Evolutionary conservation across 331 rosid genomes (phyloP), one percentile per base, ranked within the genome.

Genomic region (Dryas integrifolia): DNA sequence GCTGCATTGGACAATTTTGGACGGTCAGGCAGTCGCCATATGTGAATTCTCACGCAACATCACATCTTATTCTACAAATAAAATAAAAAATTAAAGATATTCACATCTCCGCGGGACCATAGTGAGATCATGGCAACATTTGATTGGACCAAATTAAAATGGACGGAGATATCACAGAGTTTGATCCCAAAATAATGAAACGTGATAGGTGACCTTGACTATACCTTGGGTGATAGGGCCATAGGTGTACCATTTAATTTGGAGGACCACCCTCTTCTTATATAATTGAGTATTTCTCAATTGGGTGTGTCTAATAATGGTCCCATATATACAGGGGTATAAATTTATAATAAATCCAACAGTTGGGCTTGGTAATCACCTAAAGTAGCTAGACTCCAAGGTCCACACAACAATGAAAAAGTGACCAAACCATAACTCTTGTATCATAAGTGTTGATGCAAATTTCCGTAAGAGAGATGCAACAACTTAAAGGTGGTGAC

Each of bases 281-380:
- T n/a, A 40, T 41, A n/a, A 39, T 49, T 47, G 3, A 30, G 5
- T 63, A 10, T 43, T 47, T 56, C 3, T 18, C 3, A 4, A 2
- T 56, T 9, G 35, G 35, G 13, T 52, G 38, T 53, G 15, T 53
- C 11, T 57, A n/a, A 4, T 16, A 45, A 41, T 65, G 81, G 79
- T 72, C 83, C 85, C 63, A 13, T 15, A 38, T 8, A 9, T 35
- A 18, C 10, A 3, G 12, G 15, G 38, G 24, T 21, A 21, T 21
- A 21, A 21, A 21, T 21, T 21, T 57, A 40, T 72, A 78, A 38
- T 74, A 70, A 77, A 65, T 74, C 77, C 53, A 70, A 66, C 75
- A 8, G 72, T 39, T 68, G 72, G 60, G 65, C 13, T 38, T 21
- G 30, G 44, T 8, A 43, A 53, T 50, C 15, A 39, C 48, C 55